Evolutionary conservation across 305 asterid genomes (phyloP), one percentile per base, ranked within the genome.

Genomic region (Fraxinus xanthoxyloides): DNA sequence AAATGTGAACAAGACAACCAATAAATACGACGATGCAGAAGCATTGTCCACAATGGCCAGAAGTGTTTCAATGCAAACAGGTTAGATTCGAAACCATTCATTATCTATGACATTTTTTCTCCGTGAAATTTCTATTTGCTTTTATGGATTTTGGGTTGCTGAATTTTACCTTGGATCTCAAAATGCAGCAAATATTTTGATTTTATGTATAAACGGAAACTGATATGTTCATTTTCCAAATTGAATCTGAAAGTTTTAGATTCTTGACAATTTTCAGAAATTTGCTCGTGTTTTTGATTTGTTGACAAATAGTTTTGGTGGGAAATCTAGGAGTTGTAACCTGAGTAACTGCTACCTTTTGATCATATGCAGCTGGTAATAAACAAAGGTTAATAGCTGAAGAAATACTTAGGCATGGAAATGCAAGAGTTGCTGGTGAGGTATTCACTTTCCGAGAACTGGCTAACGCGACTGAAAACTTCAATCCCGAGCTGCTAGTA

Each of bases 31-130:
- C 26, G 90, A 87, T 38, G 76, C 82, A 12, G 91, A 86, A 30
- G 89, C 88, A 1, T 80, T 90, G 21, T 84, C 92, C 21, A 8
- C 92, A 34, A 89, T 92, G 78, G 78, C 86, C 80, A 87, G 98
- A 83, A 94, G 97, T 78, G 51, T 88, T 46, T 89, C 98, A 1
- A 84, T 95, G 95, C 90, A 84, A 77, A 74, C 93, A 28, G 97
- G 97, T 93, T 48, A 84, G 89, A 69, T 30, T 77, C 12, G 65
- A 54, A 54, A 38, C 15, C 17, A 56, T 6, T 61, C 30, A 61
- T 67, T 30, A 63, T 82, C 61, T 54, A 21, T 26, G 5, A 46
- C 15, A 19, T 23, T 13, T 56, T 9, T 51, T 51, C 65, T 21
- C 12, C 23, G 61, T 23, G 26, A 26, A 65, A 48, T 80, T 3